Evolutionary conservation across 2,329 filamentous ascomycete species (phyloP).

Genomic region (Aurifilum marmelostoma): DNA sequence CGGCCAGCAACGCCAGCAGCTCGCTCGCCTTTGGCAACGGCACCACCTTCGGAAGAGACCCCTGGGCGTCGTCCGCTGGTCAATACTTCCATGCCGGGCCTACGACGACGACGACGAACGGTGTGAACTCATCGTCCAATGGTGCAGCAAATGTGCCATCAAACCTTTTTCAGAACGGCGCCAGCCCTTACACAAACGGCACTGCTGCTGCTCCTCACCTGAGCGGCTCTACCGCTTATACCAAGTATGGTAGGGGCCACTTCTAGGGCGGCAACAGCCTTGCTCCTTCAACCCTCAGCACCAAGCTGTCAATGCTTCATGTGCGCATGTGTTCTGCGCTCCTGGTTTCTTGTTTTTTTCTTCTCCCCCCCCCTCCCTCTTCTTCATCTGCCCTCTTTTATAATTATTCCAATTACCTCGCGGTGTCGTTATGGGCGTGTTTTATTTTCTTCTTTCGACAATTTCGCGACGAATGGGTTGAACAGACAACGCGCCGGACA

Average conservation of each 20-base stretch:
- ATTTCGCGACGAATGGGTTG: slow-evolving; percentile 17
- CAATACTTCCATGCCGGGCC: slow-evolving; percentile 7
- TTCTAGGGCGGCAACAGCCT: not conserved
- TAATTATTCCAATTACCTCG: not conserved
- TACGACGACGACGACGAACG: not conserved
- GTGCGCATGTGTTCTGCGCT: not conserved
- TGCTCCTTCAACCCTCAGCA: not conserved
- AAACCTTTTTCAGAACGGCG: not conserved
- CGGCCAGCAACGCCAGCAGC: slow-evolving; percentile 7
- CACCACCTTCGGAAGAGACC: slow-evolving; percentile 9
- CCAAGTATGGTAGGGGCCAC: slow-evolving; percentile 15
- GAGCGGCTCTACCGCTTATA: not conserved
- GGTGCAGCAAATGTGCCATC: not conserved
- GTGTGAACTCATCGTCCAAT: not conserved
- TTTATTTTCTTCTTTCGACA: slow-evolving; percentile 1
- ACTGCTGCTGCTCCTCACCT: not conserved
- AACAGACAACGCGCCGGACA: slow-evolving; percentile 14
- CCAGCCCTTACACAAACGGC: not conserved
- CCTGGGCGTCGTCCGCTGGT: slow-evolving; percentile 20
- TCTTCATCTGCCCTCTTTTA: slow-evolving; percentile 5
- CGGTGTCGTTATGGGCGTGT: slow-evolving; percentile 11
- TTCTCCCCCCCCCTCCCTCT: not conserved
- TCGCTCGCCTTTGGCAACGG: slow-evolving; percentile 12
- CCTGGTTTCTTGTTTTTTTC: not conserved
- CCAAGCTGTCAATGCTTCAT: not conserved